Percentiles rank a stretch among this genome's conserved stretches.
Conservation (phyloP, 164 flowering plant genomes). For the Warburgia ugandensis region DNA sequence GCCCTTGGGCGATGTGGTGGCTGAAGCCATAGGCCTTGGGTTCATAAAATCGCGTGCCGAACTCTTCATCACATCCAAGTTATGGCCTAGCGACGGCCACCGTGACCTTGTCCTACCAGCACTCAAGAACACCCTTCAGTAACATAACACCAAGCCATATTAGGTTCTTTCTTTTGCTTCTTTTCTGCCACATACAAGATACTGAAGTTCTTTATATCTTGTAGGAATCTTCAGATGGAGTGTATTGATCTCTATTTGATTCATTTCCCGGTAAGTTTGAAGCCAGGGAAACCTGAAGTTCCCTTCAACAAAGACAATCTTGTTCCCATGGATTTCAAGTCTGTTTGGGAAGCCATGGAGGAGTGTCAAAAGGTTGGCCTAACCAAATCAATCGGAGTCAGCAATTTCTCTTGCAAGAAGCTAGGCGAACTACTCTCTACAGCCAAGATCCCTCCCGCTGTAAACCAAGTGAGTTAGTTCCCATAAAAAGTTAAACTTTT, state of each 20-base stretch:
- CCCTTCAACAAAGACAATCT: conserved; percentile 5
- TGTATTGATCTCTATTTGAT: conserved; percentile 8
- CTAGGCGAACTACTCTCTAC: conserved; percentile 5
- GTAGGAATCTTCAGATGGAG: conserved; percentile 10
- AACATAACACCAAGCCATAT: no score
- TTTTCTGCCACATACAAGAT: no score
- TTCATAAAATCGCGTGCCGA: no score
- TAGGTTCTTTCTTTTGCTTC: no score
- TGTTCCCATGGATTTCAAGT: conserved; percentile 8
- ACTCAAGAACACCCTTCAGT: no score
- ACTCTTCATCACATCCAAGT: no score
- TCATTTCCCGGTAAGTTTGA: conserved; percentile 8
- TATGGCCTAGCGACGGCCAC: no score
- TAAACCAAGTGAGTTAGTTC: conserved; percentile 7
- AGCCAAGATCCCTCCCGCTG: conserved; percentile 19
- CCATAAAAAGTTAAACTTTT: no score
- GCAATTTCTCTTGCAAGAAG: conserved; percentile 23
- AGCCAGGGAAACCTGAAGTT: not conserved
- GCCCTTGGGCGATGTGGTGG: no score
- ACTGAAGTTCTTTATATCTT: no score
- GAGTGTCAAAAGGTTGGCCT: conserved; percentile 15
- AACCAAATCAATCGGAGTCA: conserved; percentile 19
- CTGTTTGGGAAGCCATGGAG: conserved; percentile 17
- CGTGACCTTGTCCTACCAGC: no score
- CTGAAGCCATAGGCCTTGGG: no score